Evolutionary conservation across 805 yeast genomes (phyloP).

Genomic region (Spathaspora boniae): DNA sequence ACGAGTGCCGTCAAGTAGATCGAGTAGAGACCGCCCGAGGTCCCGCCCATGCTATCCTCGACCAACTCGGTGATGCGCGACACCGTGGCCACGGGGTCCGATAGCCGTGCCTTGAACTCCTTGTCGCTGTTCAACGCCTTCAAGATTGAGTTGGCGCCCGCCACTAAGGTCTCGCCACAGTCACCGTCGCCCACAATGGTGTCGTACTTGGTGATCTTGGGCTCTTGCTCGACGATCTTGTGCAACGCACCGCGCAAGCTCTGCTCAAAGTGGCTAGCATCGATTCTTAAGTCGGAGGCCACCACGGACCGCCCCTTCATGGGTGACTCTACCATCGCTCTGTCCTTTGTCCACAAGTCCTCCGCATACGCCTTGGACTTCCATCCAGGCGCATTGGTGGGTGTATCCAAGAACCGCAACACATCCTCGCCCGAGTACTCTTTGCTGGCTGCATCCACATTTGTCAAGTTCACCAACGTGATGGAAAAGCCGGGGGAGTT

Average conservation of each 20-base stretch:
- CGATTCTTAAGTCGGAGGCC: slow-evolving; percentile 27
- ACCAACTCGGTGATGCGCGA: slow-evolving; percentile 77
- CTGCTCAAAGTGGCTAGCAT: slow-evolving; percentile 44
- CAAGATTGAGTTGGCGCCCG: slow-evolving; percentile 74
- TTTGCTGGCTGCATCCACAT: slow-evolving; percentile 33
- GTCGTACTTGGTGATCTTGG: slow-evolving; percentile 79
- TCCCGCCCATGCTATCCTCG: slow-evolving; percentile 95
- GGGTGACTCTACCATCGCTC: slow-evolving; percentile 33
- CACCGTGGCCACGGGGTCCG: slow-evolving; percentile 56
- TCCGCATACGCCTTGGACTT: slow-evolving; percentile 37
- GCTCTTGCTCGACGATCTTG: slow-evolving; percentile 47
- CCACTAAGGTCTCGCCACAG: slow-evolving; percentile 86
- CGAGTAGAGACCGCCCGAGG: slow-evolving; percentile 91
- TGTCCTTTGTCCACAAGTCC: slow-evolving; percentile 26
- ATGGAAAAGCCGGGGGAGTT: slow-evolving; percentile 91
- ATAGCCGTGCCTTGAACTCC: slow-evolving; percentile 22
- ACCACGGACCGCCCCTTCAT: slow-evolving; percentile 21
- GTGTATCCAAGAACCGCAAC: slow-evolving; percentile 60
- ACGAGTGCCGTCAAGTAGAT: slow-evolving; percentile 80
- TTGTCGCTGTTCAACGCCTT: slow-evolving; percentile 43
- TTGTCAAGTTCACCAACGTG: slow-evolving; percentile 69
- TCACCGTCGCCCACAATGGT: slow-evolving; percentile 96
- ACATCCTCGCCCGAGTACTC: slow-evolving; percentile 24
- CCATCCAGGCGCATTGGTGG: slow-evolving; percentile 86
- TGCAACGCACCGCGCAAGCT: slow-evolving; percentile 45